Evolutionary conservation across 1,139 yeast genomes (phyloP).

Genomic region (Lipomyces yarrowii): DNA sequence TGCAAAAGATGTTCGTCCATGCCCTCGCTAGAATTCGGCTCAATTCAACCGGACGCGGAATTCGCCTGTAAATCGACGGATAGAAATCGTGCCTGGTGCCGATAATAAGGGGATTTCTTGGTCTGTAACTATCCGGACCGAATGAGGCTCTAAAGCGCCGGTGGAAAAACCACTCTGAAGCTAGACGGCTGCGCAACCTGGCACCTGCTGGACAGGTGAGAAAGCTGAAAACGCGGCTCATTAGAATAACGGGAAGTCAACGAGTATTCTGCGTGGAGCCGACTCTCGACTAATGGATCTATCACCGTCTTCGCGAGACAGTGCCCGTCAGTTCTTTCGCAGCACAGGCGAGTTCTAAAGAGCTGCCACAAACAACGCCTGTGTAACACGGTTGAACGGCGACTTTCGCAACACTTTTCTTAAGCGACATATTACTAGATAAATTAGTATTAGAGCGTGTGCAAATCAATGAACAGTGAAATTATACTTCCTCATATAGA

Average conservation of each 20-base stretch:
- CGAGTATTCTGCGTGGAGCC: neutral
- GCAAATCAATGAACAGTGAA: neutral
- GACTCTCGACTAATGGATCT: neutral
- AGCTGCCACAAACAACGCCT: neutral
- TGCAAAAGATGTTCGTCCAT: neutral
- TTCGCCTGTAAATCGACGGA: neutral
- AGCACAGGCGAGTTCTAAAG: neutral
- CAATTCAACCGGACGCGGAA: neutral
- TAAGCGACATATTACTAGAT: no score
- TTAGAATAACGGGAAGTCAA: neutral
- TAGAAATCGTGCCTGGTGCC: neutral
- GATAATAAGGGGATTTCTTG: neutral
- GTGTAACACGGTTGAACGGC: neutral
- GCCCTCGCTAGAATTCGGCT: neutral
- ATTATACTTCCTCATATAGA: no score
- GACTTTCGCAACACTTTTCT: no score
- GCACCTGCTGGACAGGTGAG: neutral
- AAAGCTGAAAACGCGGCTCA: neutral
- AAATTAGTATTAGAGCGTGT: no score
- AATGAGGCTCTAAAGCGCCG: neutral
- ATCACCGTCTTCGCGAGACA: neutral
- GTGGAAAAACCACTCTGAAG: neutral
- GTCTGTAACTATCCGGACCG: neutral
- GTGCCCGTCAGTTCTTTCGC: neutral
- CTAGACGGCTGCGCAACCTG: neutral